Percentiles rank a stretch among this genome's conserved stretches.
Evolutionary conservation across 345 rosid species (phyloP).

Genomic region (Eucalyptus erythrocorys): DNA sequence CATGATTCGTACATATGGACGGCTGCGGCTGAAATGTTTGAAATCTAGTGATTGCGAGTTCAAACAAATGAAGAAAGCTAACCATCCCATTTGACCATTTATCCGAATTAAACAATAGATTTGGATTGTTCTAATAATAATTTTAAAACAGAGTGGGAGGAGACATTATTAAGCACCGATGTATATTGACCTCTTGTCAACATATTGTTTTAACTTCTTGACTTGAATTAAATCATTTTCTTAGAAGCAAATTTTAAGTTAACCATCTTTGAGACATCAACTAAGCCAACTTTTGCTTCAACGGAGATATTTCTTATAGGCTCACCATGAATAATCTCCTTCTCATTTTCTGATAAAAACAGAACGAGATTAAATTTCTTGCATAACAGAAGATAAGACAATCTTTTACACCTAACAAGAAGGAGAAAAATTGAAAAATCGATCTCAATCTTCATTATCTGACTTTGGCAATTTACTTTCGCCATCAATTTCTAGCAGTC

Average conservation of each 20-base stretch:
- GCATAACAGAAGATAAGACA: background rate
- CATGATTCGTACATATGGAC: background rate
- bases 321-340: background rate
- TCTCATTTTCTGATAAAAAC: background rate
- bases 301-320: too few species aligned
- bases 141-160: background rate
- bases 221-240: background rate
- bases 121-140: background rate
- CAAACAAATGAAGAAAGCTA: background rate
- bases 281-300: background rate
- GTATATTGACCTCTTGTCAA: background rate
- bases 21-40: background rate
- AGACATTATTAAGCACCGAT: background rate
- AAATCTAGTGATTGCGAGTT: background rate
- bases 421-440: background rate
- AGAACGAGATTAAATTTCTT: background rate
- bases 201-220: background rate
- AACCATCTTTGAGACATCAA: background rate
- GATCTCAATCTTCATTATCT: background rate
- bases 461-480: background rate
- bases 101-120: background rate
- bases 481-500: constrained; percentile 4
- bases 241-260: background rate
- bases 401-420: background rate
- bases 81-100: background rate